Percentiles rank a stretch among this genome's conserved stretches.
phyloP scores from a whole-genome alignment of 176 grass and related monocot genomes.

The Raddia distichophylla region DNA sequence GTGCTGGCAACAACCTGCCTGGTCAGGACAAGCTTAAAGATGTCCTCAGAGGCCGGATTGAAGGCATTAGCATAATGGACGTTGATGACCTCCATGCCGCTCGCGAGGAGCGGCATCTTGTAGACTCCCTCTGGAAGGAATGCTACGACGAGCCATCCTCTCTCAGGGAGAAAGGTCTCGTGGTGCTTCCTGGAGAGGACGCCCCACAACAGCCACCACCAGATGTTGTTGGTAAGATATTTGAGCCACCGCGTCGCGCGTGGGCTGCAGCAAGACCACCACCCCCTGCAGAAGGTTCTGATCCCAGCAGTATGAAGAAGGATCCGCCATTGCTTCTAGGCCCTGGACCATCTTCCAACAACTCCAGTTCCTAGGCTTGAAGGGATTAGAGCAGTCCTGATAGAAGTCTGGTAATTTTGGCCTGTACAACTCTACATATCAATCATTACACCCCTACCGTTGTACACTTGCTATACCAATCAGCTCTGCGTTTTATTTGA shows the following conservation, averaged over 20 bases:
- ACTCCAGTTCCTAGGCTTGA: background rate
- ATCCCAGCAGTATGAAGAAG: constrained; percentile 46
- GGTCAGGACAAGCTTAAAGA: constrained; percentile 73
- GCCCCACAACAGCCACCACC: constrained; percentile 46
- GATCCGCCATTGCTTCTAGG: constrained; percentile 68
- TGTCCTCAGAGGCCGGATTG: constrained; percentile 66
- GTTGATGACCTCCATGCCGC: constrained; percentile 62
- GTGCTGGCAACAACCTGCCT: constrained; percentile 11
- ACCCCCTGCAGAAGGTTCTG: constrained; percentile 13
- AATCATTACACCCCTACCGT: background rate
- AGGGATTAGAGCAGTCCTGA: background rate
- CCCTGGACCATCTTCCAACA: constrained; percentile 31
- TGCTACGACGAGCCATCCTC: constrained; percentile 74
- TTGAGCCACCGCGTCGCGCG: constrained; percentile 65
- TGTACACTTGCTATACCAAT: background rate
- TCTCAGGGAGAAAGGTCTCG: constrained; percentile 78
- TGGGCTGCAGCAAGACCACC: constrained; percentile 50
- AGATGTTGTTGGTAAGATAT: constrained; percentile 66
- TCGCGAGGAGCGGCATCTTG: constrained; percentile 81
- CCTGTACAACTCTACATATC: background rate
- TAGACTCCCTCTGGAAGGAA: constrained; percentile 80
- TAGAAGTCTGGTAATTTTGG: background rate
- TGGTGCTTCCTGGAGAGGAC: constrained; percentile 85
- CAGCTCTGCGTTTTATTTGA: constrained; percentile 19
- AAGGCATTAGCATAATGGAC: constrained; percentile 67